Percentiles rank a stretch among this genome's conserved stretches.
Conservation (phyloP, 257 asterid species). For the Ajuga chamaepitys region DNA sequence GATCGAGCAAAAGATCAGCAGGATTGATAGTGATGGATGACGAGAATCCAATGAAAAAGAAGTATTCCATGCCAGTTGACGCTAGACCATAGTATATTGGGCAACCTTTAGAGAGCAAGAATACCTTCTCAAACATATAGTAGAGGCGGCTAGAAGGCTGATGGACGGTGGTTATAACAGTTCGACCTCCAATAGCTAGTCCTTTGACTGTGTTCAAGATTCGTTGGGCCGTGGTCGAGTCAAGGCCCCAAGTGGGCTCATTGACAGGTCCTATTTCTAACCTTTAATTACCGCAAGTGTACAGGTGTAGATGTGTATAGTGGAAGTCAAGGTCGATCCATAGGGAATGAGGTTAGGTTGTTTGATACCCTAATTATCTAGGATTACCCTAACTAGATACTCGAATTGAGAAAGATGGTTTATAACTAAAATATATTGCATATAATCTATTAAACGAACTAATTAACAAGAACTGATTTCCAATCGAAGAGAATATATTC, state of each 20-base stretch:
- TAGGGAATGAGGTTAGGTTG: no score
- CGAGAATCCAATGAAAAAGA: conserved; percentile 78
- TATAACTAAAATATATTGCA: no score
- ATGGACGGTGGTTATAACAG: conserved; percentile 85
- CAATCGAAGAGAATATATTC: no score
- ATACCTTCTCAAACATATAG: conserved; percentile 84
- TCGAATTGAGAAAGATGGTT: no score
- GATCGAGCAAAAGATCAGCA: conserved; percentile 91
- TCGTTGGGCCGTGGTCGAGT: conserved; percentile 83
- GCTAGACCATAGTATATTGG: conserved; percentile 84
- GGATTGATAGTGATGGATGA: conserved; percentile 67
- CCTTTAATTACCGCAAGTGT: no score
- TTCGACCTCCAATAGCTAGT: conserved; percentile 76
- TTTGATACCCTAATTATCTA: no score
- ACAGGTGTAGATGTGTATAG: no score
- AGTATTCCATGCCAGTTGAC: conserved; percentile 75
- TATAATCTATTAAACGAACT: no score
- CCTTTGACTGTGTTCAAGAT: conserved; percentile 64
- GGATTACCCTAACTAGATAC: no score
- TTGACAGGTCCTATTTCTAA: no score
- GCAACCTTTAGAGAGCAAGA: conserved; percentile 80
- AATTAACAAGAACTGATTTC: no score
- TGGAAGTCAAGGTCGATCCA: no score
- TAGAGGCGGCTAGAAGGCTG: conserved; percentile 94
- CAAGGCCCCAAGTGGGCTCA: conserved; percentile 95